Percentiles rank a stretch among this genome's conserved stretches.
Evolutionary conservation across 2,329 filamentous ascomycete species (phyloP).

Genomic region (Xylaria arbuscula): DNA sequence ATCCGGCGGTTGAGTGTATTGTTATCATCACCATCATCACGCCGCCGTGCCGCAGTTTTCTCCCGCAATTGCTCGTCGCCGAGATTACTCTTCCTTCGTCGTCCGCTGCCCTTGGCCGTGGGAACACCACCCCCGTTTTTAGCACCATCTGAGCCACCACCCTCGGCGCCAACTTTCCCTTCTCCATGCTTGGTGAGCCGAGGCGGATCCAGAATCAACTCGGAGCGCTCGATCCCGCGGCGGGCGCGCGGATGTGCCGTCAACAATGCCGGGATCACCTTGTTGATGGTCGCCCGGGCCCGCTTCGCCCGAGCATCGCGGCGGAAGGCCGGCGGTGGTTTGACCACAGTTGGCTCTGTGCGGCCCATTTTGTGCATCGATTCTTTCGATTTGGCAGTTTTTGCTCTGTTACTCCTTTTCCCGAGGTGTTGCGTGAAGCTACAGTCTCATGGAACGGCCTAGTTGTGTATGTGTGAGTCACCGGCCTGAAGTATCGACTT

Average conservation of each 20-base stretch:
- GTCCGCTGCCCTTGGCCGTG: background rate
- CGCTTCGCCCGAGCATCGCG: slow-evolving; percentile 60
- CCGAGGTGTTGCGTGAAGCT: background rate
- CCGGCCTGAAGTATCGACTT: too few species aligned
- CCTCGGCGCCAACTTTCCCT: background rate
- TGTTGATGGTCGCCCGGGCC: slow-evolving; percentile 68
- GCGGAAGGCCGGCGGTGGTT: slow-evolving; percentile 47
- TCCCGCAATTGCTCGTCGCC: slow-evolving; percentile 4
- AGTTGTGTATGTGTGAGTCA: too few species aligned
- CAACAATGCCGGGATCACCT: slow-evolving; percentile 67
- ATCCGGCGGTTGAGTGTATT: background rate
- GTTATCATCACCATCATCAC: background rate
- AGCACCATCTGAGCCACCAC: background rate
- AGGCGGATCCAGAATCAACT: slow-evolving; percentile 57
- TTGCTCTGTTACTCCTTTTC: background rate
- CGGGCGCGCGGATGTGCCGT: slow-evolving; percentile 64
- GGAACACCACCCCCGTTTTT: background rate
- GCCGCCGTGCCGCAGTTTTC: background rate
- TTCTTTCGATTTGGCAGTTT: background rate
- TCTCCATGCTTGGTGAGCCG: background rate
- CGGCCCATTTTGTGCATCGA: slow-evolving; percentile 44
- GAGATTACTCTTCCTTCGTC: background rate
- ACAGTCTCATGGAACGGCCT: too few species aligned
- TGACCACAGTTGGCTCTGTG: slow-evolving; percentile 47
- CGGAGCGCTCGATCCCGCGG: slow-evolving; percentile 63